Conservation (phyloP, 257 asterid genomes). For the Gentiana macrophylla region DNA sequence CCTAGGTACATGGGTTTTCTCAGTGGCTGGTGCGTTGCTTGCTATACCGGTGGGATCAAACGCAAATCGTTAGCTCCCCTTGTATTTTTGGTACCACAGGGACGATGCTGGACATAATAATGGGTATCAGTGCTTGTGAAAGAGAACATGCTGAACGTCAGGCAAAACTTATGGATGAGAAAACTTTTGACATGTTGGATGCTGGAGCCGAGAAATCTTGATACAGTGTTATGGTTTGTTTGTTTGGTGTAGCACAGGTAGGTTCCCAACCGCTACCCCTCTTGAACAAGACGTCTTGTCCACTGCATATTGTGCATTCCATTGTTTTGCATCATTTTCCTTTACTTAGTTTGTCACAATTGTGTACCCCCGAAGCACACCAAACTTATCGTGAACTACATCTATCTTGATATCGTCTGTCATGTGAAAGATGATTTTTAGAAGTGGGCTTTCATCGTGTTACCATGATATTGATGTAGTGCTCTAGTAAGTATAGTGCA, state of each 20-base stretch:
- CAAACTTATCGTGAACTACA: too few relatives aligned
- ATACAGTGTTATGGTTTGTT: conserved; percentile 3
- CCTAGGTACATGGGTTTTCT: conserved; percentile 92
- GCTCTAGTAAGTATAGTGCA: too few relatives aligned
- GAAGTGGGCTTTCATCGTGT: too few relatives aligned
- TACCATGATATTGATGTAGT: too few relatives aligned
- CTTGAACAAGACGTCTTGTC: neutral
- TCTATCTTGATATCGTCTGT: too few relatives aligned
- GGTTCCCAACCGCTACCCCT: neutral
- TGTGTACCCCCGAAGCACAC: too few relatives aligned
- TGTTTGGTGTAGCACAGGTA: neutral
- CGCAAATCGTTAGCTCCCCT: conserved; percentile 80
- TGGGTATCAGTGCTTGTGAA: conserved; percentile 90
- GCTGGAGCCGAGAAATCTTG: conserved; percentile 29
- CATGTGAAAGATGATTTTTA: too few relatives aligned
- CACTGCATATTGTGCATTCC: neutral
- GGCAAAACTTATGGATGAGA: conserved; percentile 69
- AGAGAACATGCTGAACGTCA: conserved; percentile 92
- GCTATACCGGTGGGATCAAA: conserved; percentile 90
- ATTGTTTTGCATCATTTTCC: too few relatives aligned
- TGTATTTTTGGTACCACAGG: conserved; percentile 96
- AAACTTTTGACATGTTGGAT: conserved; percentile 26
- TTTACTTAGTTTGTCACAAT: too few relatives aligned
- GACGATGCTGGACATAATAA: conserved; percentile 87
- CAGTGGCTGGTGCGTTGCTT: conserved; percentile 80